Percentiles rank a stretch among this genome's conserved stretches.
Evolutionary conservation across 306 rosid species (phyloP).

Genomic region (Corylus americana): DNA sequence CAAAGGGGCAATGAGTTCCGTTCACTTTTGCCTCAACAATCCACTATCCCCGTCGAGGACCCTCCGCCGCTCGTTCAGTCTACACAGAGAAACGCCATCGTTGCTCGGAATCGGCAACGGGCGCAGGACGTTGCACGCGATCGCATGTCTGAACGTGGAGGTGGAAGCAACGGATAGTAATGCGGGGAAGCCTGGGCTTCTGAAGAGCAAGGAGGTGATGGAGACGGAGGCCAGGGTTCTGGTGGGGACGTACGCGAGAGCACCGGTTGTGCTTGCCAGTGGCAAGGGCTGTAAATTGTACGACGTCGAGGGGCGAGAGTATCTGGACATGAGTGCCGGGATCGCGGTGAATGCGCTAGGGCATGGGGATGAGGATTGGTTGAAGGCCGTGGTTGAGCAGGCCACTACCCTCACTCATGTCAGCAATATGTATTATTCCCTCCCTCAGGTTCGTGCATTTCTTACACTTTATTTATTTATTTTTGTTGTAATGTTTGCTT

Average conservation of each 20-base stretch:
- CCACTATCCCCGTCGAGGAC: slow-evolving; percentile 32
- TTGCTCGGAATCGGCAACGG: slow-evolving; percentile 5
- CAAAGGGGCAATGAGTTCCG: slow-evolving; percentile 31
- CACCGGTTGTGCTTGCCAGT: slow-evolving; percentile 66
- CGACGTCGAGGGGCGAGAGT: slow-evolving; percentile 79
- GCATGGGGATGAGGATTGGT: slow-evolving; percentile 78
- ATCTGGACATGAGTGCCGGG: slow-evolving; percentile 71
- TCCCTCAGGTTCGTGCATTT: slow-evolving; percentile 67
- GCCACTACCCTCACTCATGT: slow-evolving; percentile 70
- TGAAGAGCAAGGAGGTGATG: slow-evolving; percentile 53
- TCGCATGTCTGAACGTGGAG: slow-evolving; percentile 38
- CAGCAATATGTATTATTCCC: slow-evolving; percentile 72
- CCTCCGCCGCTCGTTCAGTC: slow-evolving; percentile 17
- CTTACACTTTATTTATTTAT: neutral
- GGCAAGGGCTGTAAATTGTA: slow-evolving; percentile 79
- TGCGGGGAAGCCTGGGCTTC: slow-evolving; percentile 18
- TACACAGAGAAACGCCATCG: slow-evolving; percentile 1
- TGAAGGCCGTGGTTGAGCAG: slow-evolving; percentile 69
- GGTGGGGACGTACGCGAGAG: slow-evolving; percentile 82
- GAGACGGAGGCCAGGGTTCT: slow-evolving; percentile 60
- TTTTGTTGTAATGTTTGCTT: neutral
- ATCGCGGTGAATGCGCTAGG: slow-evolving; percentile 90
- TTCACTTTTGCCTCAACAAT: slow-evolving; percentile 31
- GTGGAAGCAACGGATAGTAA: slow-evolving; percentile 25
- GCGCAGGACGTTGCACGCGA: neutral